These are phyloP conservation scores for Fusarium longipes DNA, from an alignment of 2,329 filamentous ascomycete species.

Conservation along the genomic window DNA sequence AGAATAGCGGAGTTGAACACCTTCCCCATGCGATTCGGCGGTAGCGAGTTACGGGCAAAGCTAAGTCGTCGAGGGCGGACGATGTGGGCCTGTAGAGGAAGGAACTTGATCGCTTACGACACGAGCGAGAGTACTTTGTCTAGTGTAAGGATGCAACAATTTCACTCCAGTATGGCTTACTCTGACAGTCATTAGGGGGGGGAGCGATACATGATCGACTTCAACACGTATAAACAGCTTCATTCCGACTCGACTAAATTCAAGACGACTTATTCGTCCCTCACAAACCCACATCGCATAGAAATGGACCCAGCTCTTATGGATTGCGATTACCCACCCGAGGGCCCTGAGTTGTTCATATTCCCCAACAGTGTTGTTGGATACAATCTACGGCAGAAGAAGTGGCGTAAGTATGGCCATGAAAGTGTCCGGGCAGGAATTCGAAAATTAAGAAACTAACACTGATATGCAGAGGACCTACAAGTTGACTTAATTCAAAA, in stretches of 20 bases:
- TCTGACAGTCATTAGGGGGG: background rate
- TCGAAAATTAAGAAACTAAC: background rate
- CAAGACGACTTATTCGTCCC: background rate
- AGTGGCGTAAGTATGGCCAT: background rate
- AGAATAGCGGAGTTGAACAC: background rate
- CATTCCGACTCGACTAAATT: background rate
- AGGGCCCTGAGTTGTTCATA: background rate
- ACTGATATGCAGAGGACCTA: background rate
- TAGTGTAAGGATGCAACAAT: fast-evolving
- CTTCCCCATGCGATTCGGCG: background rate
- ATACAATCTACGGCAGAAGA: slow-evolving; percentile 3
- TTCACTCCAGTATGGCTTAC: fast-evolving
- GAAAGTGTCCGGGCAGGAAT: fast-evolving
- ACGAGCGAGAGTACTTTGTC: background rate
- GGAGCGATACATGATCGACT: background rate
- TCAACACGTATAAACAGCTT: background rate
- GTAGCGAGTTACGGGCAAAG: background rate
- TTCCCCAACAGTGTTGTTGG: background rate
- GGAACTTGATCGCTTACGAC: background rate
- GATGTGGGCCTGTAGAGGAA: background rate
- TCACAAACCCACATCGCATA: background rate
- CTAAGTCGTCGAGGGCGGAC: background rate
- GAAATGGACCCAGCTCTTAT: background rate
- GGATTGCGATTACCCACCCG: background rate
- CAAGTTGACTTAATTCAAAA: slow-evolving; percentile 14